Percentiles rank a stretch among this genome's conserved stretches.
These are phyloP conservation scores for Melastoma candidum DNA, from an alignment of 441 rosid species.

Conservation along the genomic window DNA sequence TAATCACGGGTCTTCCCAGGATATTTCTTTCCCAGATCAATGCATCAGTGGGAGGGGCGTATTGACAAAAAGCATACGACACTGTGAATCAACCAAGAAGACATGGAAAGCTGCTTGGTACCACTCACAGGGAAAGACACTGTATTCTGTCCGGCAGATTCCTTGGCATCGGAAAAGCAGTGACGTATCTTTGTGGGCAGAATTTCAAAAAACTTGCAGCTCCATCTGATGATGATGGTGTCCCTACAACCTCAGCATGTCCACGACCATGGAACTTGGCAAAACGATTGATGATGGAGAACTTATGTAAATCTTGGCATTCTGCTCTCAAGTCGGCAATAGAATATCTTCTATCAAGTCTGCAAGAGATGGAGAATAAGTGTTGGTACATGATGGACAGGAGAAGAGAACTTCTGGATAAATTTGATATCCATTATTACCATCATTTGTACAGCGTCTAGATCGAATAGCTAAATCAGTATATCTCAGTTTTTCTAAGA, in stretches of 20 bases:
- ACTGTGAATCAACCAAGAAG: too few relatives aligned
- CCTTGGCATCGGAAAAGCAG: slow-evolving; percentile 12
- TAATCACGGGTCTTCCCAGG: too few relatives aligned
- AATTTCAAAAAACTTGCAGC: not conserved
- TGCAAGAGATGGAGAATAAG: slow-evolving; percentile 4
- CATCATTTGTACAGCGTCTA: too few relatives aligned
- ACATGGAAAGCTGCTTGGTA: too few relatives aligned
- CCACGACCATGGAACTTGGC: slow-evolving; percentile 17
- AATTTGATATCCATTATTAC: too few relatives aligned
- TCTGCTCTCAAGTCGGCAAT: slow-evolving; percentile 10
- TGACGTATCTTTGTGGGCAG: slow-evolving; percentile 14
- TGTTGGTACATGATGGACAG: too few relatives aligned
- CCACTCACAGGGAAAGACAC: slow-evolving; percentile 13
- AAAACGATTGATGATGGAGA: slow-evolving; percentile 17
- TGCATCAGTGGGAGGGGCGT: too few relatives aligned
- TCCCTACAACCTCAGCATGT: slow-evolving; percentile 8
- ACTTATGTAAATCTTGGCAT: slow-evolving; percentile 16
- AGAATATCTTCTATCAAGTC: slow-evolving; percentile 11
- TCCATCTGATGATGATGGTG: slow-evolving; percentile 1
- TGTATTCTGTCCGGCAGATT: slow-evolving; percentile 14
- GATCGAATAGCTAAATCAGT: too few relatives aligned
- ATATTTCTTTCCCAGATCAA: too few relatives aligned
- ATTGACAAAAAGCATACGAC: too few relatives aligned
- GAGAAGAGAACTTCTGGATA: too few relatives aligned
- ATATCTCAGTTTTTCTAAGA: too few relatives aligned